Base-by-base conservation (phyloP, 208 protist genomes). In the Trichomonas tenax region DNA sequence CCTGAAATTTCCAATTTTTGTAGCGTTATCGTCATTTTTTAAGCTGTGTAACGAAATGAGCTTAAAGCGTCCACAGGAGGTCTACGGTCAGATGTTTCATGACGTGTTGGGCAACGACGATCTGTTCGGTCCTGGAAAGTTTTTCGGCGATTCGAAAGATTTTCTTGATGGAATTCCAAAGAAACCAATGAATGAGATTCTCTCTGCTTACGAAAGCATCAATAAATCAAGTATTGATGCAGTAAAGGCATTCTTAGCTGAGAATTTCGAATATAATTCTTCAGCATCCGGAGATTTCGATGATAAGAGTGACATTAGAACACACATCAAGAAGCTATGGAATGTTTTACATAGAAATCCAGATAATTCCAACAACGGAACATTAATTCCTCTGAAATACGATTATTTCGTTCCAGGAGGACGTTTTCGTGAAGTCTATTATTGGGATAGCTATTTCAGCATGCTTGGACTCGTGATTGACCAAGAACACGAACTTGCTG, bases 391-490 rank as follows among this genome's bases (percentile, higher is more conserved):
- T 3, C 26, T 72, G 3, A 90, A 90, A 90, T 49, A 90, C 44
- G 40, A 49, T 46, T 90, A 90, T 41, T 90, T 46, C n/a, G 44
- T 46, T 41, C 84, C 84, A n/a, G 44, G 84, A 21, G 84, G 36
- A 49, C 10, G 84, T 4, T 90, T 90, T 21, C 36, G 84, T 14
- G 84, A 90, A 90, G 17, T 49, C 1, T 90, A 90, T 21, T 90
- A 90, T n/a, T 90, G 84, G 84, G 84, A 90, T 41, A 90, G 40
- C 36, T 90, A 90, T 90, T 90, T 90, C 84, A 41, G 44, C 40
- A 90, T 90, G 84, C 40, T 90, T 41, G 84, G 84, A 15, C 11
- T 90, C 26, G 26, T 90, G 84, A 46, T 46, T 41, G 44, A 49
- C 44, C 40, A 46, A 49, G 84, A 90, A 90, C 26, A 38, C 17